These are phyloP conservation scores for Purpureocillium takamizusanense DNA, from an alignment of 2,329 filamentous ascomycete genomes.

Conservation along the genomic window DNA sequence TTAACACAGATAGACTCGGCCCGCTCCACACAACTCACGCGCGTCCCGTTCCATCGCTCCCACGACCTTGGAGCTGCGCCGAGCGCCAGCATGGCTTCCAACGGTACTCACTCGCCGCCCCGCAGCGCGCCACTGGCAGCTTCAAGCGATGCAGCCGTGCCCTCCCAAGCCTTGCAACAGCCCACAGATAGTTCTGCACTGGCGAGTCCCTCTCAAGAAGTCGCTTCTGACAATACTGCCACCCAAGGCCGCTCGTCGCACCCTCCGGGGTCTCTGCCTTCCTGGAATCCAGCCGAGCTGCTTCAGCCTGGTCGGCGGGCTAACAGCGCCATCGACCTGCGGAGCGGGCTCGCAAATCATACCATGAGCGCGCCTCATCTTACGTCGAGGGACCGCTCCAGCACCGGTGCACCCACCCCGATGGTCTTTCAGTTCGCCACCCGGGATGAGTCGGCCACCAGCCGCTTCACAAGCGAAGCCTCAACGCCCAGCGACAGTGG, in stretches of 20 bases:
- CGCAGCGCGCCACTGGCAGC: conserved; percentile 2
- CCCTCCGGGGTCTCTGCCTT: conserved; percentile 15
- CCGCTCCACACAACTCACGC: background rate
- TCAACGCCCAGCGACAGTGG: conserved; percentile 21
- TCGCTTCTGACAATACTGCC: conserved; percentile 4
- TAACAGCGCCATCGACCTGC: conserved; percentile 17
- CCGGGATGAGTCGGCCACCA: conserved; percentile 22
- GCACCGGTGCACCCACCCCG: conserved; percentile 17
- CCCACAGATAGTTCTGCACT: background rate
- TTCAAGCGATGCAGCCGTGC: conserved; percentile 6
- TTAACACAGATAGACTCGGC: background rate
- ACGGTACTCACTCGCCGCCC: conserved; percentile 6
- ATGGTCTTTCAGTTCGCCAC: conserved; percentile 35
- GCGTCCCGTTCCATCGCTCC: background rate
- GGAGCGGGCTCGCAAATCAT: conserved; percentile 14
- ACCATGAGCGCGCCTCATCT: conserved; percentile 10
- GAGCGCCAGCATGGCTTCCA: conserved; percentile 5
- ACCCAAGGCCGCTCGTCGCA: conserved; percentile 17
- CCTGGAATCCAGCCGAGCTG: conserved; percentile 33
- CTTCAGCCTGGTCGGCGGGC: conserved; percentile 27
- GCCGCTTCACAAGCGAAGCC: conserved; percentile 20
- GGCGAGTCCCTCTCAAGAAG: background rate
- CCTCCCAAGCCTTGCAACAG: conserved; percentile 4
- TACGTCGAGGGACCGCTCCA: conserved; percentile 11
- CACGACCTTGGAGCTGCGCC: background rate